Conservation (phyloP, 208 protist genomes). For the Crithidia expoeki region DNA sequence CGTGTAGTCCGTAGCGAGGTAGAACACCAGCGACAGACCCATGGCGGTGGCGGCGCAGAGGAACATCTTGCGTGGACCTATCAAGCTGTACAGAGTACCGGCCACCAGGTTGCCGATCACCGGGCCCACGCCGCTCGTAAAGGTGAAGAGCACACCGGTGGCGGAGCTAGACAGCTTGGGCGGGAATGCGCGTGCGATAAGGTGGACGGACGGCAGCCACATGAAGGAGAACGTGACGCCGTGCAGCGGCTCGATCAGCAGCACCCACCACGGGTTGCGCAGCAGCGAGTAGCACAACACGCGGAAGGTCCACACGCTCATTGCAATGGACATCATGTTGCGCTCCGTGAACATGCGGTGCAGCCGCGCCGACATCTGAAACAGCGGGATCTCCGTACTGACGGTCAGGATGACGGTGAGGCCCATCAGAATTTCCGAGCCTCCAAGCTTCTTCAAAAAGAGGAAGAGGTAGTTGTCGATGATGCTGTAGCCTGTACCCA, state of each 20-base stretch:
- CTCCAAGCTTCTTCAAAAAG: no score
- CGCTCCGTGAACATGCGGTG: slow-evolving; percentile 45
- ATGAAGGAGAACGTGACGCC: slow-evolving; percentile 73
- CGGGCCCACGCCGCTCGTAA: slow-evolving; percentile 54
- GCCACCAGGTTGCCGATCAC: slow-evolving; percentile 59
- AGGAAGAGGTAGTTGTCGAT: no score
- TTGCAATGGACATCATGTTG: slow-evolving; percentile 58
- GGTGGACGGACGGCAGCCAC: slow-evolving; percentile 59
- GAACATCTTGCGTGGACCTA: slow-evolving; percentile 61
- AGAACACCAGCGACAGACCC: slow-evolving; percentile 33
- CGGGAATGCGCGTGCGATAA: slow-evolving; percentile 48
- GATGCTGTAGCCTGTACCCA: no score
- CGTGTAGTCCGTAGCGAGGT: slow-evolving; percentile 36
- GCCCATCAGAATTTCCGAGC: no score
- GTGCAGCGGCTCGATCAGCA: slow-evolving; percentile 76
- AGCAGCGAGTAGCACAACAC: slow-evolving; percentile 66
- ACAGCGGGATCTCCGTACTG: no score
- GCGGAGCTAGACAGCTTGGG: slow-evolving; percentile 49
- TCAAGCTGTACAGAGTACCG: slow-evolving; percentile 52
- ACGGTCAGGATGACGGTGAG: no score
- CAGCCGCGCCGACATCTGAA: slow-evolving; percentile 45
- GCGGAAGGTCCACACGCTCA: slow-evolving; percentile 55
- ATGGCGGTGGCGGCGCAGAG: slow-evolving; percentile 38
- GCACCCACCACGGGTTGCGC: slow-evolving; percentile 58
- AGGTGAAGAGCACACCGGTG: slow-evolving; percentile 60